phyloP scores from a whole-genome alignment of 306 rosid species.

The Arachis stenosperma region DNA sequence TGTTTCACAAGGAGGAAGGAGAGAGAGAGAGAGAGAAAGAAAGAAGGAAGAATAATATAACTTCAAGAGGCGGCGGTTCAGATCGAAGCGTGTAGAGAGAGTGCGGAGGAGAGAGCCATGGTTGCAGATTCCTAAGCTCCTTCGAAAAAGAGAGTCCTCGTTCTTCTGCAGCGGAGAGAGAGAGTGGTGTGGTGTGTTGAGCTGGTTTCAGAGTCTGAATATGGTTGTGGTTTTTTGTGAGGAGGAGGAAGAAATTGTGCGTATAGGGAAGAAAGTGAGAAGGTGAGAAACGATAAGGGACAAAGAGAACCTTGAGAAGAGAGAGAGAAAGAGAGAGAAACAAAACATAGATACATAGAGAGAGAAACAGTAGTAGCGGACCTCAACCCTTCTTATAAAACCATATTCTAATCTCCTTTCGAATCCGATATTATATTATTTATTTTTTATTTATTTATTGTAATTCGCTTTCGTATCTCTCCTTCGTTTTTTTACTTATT shows the following conservation, averaged over 20 bases:
- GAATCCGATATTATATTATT: conserved; percentile 53
- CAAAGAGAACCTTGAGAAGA: conserved; percentile 49
- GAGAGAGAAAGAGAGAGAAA: conserved; percentile 34
- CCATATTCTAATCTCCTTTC: conserved; percentile 44
- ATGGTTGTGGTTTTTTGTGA: too few species aligned
- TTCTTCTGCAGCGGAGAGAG: background rate
- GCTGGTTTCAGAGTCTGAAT: too few species aligned
- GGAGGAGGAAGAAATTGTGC: conserved; percentile 51
- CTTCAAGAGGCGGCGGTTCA: conserved; percentile 42
- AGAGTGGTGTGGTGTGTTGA: background rate
- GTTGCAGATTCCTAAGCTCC: conserved; percentile 14
- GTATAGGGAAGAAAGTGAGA: conserved; percentile 51
- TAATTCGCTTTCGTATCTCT: background rate
- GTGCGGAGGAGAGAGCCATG: conserved; percentile 29
- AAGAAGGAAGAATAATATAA: background rate
- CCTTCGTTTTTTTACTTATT: background rate
- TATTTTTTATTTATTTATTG: background rate
- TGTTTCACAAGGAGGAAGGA: background rate
- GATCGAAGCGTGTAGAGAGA: conserved; percentile 42
- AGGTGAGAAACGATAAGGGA: conserved; percentile 21
- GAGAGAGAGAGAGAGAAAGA: background rate
- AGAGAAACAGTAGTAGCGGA: conserved; percentile 70
- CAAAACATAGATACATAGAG: background rate
- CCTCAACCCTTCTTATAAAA: conserved; percentile 51
- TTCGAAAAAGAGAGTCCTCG: background rate